Evolutionary conservation across 306 rosid genomes (phyloP).

Genomic region (Cucurbita argyrosperma): DNA sequence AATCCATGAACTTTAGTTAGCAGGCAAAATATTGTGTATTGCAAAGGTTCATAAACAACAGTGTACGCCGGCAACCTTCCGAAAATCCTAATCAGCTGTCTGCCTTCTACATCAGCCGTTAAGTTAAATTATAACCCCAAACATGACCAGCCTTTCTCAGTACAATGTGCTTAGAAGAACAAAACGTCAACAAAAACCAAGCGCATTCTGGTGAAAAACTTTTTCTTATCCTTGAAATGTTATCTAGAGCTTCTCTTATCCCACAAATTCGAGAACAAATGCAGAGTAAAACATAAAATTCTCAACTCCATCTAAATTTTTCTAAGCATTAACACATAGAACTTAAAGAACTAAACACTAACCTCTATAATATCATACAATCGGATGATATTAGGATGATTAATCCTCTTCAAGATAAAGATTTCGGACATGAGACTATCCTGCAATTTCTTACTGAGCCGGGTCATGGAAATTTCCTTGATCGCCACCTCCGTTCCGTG

Average conservation of each 20-base stretch:
- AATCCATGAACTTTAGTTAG: neutral
- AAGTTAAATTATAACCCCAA: neutral
- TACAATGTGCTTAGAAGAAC: neutral
- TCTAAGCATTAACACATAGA: neutral
- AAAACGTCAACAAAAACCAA: neutral
- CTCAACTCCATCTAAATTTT: neutral
- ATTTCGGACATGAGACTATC: conserved; percentile 93
- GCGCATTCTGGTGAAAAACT: neutral
- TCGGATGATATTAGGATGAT: conserved; percentile 80
- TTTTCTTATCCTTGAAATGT: neutral
- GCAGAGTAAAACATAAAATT: neutral
- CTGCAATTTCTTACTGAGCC: conserved; percentile 78
- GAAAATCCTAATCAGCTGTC: neutral
- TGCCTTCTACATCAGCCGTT: neutral
- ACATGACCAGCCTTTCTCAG: neutral
- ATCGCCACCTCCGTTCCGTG: conserved; percentile 96
- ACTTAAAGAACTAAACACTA: neutral
- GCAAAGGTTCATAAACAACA: neutral
- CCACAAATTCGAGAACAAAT: neutral
- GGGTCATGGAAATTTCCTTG: conserved; percentile 67
- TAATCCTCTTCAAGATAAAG: conserved; percentile 59
- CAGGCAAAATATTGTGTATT: neutral
- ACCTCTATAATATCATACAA: conserved; percentile 88
- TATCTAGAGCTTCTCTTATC: neutral
- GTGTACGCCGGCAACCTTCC: neutral